phyloP scores from a whole-genome alignment of 129 eudicot genomes.

The Arctium minus region DNA sequence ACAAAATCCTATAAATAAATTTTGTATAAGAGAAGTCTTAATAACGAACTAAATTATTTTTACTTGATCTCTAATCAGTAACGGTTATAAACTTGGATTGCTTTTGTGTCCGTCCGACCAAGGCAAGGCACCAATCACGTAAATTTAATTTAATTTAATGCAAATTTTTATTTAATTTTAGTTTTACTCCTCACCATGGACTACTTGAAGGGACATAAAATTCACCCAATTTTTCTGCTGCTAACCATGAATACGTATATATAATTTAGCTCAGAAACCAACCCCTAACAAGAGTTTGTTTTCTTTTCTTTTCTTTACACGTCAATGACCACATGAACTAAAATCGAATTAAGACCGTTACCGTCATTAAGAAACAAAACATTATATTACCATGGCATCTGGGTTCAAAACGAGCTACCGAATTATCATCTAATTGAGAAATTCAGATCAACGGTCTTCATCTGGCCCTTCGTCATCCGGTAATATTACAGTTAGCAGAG shows the following conservation, averaged over 20 bases:
- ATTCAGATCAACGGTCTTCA: neutral
- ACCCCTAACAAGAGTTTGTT: neutral
- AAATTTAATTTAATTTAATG: too few relatives aligned
- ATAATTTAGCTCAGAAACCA: neutral
- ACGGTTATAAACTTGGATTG: too few relatives aligned
- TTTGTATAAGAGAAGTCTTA: too few relatives aligned
- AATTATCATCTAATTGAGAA: neutral
- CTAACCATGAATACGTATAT: neutral
- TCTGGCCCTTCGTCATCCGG: slow-evolving; percentile 72
- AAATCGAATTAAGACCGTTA: neutral
- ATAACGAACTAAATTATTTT: too few relatives aligned
- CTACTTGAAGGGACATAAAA: too few relatives aligned
- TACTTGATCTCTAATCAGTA: too few relatives aligned
- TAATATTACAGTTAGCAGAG: slow-evolving; percentile 62
- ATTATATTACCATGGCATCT: neutral
- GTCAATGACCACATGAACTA: neutral
- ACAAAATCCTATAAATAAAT: too few relatives aligned
- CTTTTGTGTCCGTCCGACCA: too few relatives aligned
- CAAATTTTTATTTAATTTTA: too few relatives aligned
- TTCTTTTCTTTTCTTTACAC: neutral
- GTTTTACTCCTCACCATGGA: too few relatives aligned
- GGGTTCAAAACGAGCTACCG: neutral
- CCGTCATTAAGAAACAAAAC: neutral
- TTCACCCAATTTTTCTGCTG: neutral
- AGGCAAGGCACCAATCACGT: too few relatives aligned